Evolutionary conservation across 352 stramenopile genomes (phyloP), one percentile per base, ranked within the genome.

Genomic region (Pythium grandisporangium): DNA sequence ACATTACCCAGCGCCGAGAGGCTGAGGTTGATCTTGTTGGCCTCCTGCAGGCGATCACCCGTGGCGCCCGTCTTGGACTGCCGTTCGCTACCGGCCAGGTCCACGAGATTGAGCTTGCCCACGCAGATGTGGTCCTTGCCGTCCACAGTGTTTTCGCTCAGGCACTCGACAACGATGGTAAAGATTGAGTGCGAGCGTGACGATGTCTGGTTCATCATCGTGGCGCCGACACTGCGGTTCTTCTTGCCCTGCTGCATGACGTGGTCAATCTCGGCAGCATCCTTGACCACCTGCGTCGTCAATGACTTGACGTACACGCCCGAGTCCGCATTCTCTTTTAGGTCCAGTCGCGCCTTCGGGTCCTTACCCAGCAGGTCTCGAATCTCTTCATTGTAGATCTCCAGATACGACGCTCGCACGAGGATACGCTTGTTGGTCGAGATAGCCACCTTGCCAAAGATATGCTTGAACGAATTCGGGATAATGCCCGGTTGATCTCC

Each of bases 331-430:
- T 87, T 96, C 56, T 97, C 86, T 42, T 96, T 96, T 17, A 97
- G 63, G 43, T 96, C 84, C 8, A 95, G 61, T n/a, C 74, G 75
- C 21, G 61, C 55, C 20, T 64, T 72, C 0, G 72, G 71, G 44
- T 96, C 77, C 44, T 85, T 90, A 16, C 75, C 84, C 25, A 99
- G 59, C 25, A 99, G 61, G 54, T 98, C 95, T 19, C 89, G 68
- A 51, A 98, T 97, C 56, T 98, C 90, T 70, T 98, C 95, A 54
- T 98, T 98, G 70, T 98, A 98, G 54, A 98, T 98, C 63, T 98
- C 95, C 22, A 98, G 70, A 53, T 98, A 98, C 7, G 79, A 96
- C 30, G 93, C 84, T 30, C 93, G 78, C 19, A 99, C 95, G 22
- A 98, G 70, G 54, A 97, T 98, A 53, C 97, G 93, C 40, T 96